Percentiles rank a stretch among this genome's conserved stretches.
These are phyloP conservation scores for Globisporangium nodosum DNA, from an alignment of 352 stramenopile genomes.

Conservation along the genomic window DNA sequence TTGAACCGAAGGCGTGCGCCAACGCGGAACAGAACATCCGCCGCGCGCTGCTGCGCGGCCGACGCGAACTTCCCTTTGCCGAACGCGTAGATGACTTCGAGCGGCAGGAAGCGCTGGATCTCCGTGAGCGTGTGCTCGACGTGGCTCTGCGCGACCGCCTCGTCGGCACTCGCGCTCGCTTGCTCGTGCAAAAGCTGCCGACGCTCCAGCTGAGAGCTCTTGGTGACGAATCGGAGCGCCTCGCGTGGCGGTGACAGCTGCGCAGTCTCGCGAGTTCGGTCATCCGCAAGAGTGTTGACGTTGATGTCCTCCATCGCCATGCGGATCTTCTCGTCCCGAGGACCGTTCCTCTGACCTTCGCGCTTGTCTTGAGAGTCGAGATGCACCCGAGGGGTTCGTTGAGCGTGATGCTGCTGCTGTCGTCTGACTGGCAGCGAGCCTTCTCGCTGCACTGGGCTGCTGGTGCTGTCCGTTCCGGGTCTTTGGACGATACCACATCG, in stretches of 20 bases:
- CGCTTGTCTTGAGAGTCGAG: not conserved
- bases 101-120: slow-evolving; percentile 50
- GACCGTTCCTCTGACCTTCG: slow-evolving; percentile 1
- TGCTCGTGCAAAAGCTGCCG: slow-evolving; percentile 4
- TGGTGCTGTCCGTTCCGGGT: not conserved
- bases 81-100: slow-evolving; percentile 62
- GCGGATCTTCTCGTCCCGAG: slow-evolving; percentile 21
- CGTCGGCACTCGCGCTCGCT: slow-evolving; percentile 11
- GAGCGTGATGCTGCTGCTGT: not conserved
- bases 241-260: not conserved
- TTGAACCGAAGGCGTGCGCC: slow-evolving; percentile 34
- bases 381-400: not conserved
- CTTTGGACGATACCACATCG: not conserved
- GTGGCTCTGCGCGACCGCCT: slow-evolving; percentile 22
- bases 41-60: slow-evolving; percentile 49
- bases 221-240: not conserved
- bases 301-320: slow-evolving; percentile 31
- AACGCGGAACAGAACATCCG: slow-evolving; percentile 36
- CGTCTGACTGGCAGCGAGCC: not conserved
- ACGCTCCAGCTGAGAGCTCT: slow-evolving; percentile 3
- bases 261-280: not conserved
- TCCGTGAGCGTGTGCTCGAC: slow-evolving; percentile 40
- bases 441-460: not conserved
- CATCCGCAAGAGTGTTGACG: not conserved
- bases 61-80: slow-evolving; percentile 58